A percentile compares a stretch with the other conserved stretches of the same genome.
Conservation (phyloP, 1,284 basidiomycete genomes). For the Phaffia rhodozyma region DNA sequence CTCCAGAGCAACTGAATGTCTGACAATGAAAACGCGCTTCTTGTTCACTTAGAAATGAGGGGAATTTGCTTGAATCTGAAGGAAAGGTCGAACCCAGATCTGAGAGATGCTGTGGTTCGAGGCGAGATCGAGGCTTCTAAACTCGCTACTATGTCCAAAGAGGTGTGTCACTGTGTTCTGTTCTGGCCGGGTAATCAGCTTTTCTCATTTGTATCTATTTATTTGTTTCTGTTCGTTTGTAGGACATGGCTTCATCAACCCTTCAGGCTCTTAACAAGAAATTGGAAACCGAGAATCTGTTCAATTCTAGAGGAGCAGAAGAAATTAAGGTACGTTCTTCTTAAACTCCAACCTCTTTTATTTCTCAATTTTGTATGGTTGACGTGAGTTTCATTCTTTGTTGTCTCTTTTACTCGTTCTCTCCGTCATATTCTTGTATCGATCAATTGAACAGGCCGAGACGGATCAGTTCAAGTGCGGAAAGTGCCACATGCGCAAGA, state of each 20-base stretch:
- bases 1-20: not conserved
- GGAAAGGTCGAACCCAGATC: conserved; percentile 81
- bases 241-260: conserved; percentile 96
- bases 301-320: conserved; percentile 80
- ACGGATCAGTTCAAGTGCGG: conserved; percentile 97
- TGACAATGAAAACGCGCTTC: conserved; percentile 6
- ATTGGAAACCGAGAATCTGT: conserved; percentile 76
- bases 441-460: conserved; percentile 50
- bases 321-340: conserved; percentile 47
- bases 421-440: not conserved
- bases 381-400: not conserved
- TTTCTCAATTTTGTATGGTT: not conserved
- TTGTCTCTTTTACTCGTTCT: not conserved
- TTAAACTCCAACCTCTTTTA: not conserved
- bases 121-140: conserved; percentile 60
- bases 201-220: not conserved
- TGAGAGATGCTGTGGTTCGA: conserved; percentile 71
- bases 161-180: conserved; percentile 40
- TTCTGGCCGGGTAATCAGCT: not conserved
- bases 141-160: conserved; percentile 69
- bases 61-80: conserved; percentile 87
- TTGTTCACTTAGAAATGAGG: conserved; percentile 71
- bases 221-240: not conserved
- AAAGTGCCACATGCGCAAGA: conserved; percentile 83
- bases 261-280: conserved; percentile 68